Evolutionary conservation across 441 rosid species (phyloP).

Genomic region (Melastoma candidum): DNA sequence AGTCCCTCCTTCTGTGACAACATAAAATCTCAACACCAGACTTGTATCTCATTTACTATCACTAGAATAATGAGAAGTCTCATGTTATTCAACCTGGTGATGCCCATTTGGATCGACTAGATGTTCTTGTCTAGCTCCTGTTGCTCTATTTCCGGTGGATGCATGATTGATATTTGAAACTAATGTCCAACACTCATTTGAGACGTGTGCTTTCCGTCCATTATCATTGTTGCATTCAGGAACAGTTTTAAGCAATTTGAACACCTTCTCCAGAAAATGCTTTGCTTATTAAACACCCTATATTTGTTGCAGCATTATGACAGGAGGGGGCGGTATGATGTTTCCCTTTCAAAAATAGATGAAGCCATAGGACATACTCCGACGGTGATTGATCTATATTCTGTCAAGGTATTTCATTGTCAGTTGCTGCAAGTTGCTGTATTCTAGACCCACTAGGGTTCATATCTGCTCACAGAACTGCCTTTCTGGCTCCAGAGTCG

Average conservation of each 20-base stretch:
- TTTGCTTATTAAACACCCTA: slow-evolving; percentile 13
- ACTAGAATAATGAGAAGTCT: too few relatives aligned
- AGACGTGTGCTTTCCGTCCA: slow-evolving; percentile 7
- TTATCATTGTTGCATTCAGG: slow-evolving; percentile 1
- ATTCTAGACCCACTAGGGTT: too few relatives aligned
- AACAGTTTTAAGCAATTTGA: not conserved
- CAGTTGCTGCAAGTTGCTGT: slow-evolving; percentile 34
- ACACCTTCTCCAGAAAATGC: not conserved
- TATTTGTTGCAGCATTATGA: slow-evolving; percentile 81
- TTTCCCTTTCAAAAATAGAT: slow-evolving; percentile 75
- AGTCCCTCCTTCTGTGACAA: too few relatives aligned
- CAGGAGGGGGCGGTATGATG: slow-evolving; percentile 71
- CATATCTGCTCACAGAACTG: too few relatives aligned
- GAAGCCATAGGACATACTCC: slow-evolving; percentile 97
- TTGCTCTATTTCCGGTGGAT: too few relatives aligned
- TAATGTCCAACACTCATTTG: too few relatives aligned
- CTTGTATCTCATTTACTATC: too few relatives aligned
- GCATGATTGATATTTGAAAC: too few relatives aligned
- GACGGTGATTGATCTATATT: slow-evolving; percentile 93
- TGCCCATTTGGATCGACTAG: too few relatives aligned
- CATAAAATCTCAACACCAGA: too few relatives aligned
- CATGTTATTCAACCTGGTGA: too few relatives aligned
- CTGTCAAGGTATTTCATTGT: slow-evolving; percentile 5
- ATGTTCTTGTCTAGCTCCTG: too few relatives aligned
- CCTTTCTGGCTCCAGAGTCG: slow-evolving; percentile 58